phyloP scores from a whole-genome alignment of 768 basidiomycete genomes.

The Lentinula sp. region DNA sequence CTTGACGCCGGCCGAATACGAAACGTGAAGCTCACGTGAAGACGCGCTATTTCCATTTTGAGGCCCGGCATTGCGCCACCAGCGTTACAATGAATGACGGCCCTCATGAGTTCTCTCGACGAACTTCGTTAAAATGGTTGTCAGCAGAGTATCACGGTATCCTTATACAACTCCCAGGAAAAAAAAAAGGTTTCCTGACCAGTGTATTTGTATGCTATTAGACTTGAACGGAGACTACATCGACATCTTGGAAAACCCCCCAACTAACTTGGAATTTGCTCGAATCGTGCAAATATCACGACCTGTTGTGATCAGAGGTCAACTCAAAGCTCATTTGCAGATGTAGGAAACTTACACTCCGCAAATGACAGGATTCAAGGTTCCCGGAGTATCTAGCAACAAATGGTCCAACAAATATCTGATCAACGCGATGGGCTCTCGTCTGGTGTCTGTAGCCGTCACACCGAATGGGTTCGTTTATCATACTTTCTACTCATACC shows the following conservation, averaged over 20 bases:
- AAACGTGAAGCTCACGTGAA: neutral
- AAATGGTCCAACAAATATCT: slow-evolving; percentile 69
- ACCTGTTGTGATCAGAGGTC: slow-evolving; percentile 72
- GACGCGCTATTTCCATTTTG: neutral
- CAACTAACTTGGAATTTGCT: slow-evolving; percentile 65
- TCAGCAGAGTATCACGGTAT: slow-evolving; percentile 36
- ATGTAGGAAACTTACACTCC: neutral
- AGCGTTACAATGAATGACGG: too few relatives aligned
- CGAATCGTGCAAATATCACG: slow-evolving; percentile 61
- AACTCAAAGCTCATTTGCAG: neutral
- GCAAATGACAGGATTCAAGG: neutral
- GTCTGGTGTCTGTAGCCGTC: slow-evolving; percentile 62
- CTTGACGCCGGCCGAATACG: neutral
- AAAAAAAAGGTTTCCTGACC: neutral
- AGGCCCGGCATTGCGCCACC: too few relatives aligned
- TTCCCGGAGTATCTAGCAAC: neutral
- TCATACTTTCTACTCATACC: neutral
- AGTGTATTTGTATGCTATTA: slow-evolving; percentile 15
- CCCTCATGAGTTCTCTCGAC: neutral
- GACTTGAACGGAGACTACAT: slow-evolving; percentile 55
- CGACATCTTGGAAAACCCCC: slow-evolving; percentile 45
- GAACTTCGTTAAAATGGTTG: slow-evolving; percentile 18
- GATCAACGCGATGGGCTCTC: slow-evolving; percentile 43
- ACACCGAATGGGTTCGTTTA: slow-evolving; percentile 74
- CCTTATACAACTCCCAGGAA: neutral